phyloP scores from a whole-genome alignment of 148 eudicot species.

The Vaccinium darrowii region DNA sequence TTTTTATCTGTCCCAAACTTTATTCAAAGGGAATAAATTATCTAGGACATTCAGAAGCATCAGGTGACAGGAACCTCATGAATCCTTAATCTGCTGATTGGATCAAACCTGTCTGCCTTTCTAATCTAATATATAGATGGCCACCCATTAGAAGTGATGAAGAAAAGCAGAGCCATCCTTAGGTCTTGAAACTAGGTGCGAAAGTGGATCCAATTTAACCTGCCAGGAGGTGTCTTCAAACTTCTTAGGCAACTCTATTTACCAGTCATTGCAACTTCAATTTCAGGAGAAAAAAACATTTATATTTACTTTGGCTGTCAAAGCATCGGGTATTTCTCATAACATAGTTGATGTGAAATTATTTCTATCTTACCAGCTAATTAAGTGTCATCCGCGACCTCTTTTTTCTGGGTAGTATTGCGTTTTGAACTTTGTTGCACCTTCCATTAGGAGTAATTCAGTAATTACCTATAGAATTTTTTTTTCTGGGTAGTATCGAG shows the following conservation, averaged over 20 bases:
- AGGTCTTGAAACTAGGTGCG: not conserved
- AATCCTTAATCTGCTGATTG: not conserved
- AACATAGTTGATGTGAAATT: not conserved
- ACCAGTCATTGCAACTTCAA: not conserved
- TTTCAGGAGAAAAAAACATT: not conserved
- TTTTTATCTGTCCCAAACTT: not conserved
- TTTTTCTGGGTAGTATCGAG: too few species aligned
- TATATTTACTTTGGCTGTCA: not conserved
- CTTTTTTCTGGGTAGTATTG: not conserved
- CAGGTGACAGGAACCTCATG: not conserved
- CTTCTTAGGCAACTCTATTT: not conserved
- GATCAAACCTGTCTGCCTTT: not conserved
- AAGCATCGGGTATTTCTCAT: not conserved
- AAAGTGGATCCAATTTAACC: not conserved
- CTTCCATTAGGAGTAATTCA: too few species aligned
- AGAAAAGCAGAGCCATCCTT: not conserved
- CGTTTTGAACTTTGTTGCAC: too few species aligned
- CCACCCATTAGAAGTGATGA: not conserved
- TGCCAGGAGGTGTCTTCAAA: not conserved
- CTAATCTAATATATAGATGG: not conserved
- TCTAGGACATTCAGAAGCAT: not conserved
- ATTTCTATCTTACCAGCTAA: not conserved
- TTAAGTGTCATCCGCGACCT: not conserved
- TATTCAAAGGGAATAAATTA: not conserved
- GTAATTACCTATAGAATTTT: too few species aligned